A percentile compares a stretch with the other conserved stretches of the same genome.
phyloP scores from a whole-genome alignment of 805 yeast species.

The Nakazawaea pomicola region DNA sequence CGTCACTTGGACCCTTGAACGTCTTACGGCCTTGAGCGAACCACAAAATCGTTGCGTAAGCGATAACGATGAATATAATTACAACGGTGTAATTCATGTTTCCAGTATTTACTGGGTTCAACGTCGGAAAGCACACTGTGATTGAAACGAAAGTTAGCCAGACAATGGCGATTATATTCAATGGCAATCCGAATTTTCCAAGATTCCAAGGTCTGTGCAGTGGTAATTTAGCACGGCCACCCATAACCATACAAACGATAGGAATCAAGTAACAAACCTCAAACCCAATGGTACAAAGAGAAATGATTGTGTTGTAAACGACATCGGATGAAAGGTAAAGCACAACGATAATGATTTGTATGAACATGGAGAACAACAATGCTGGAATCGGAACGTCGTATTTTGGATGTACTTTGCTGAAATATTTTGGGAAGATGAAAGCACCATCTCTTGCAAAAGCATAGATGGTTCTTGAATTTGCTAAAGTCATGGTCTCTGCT shows the following conservation, averaged over 20 bases:
- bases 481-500: constrained; percentile 25
- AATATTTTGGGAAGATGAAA: constrained; percentile 25
- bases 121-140: constrained; percentile 22
- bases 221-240: constrained; percentile 19
- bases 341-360: constrained; percentile 23
- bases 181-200: constrained; percentile 18
- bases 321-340: constrained; percentile 26
- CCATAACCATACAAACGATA: constrained; percentile 20
- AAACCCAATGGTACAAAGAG: constrained; percentile 26
- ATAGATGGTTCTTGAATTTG: constrained; percentile 28
- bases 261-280: constrained; percentile 28
- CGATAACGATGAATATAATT: constrained; percentile 19
- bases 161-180: constrained; percentile 17
- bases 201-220: constrained; percentile 22
- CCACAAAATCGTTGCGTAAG: constrained; percentile 20
- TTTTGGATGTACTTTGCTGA: constrained; percentile 21
- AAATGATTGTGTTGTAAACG: constrained; percentile 29
- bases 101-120: constrained; percentile 19
- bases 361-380: constrained; percentile 20
- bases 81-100: constrained; percentile 25
- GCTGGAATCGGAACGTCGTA: constrained; percentile 27
- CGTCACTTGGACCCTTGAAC: constrained; percentile 21
- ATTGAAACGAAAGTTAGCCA: constrained; percentile 21
- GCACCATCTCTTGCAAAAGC: constrained; percentile 32
- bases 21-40: constrained; percentile 22